Evolutionary conservation across 208 protist genomes (phyloP).

Genomic region (Acanthamoeba sp.): DNA sequence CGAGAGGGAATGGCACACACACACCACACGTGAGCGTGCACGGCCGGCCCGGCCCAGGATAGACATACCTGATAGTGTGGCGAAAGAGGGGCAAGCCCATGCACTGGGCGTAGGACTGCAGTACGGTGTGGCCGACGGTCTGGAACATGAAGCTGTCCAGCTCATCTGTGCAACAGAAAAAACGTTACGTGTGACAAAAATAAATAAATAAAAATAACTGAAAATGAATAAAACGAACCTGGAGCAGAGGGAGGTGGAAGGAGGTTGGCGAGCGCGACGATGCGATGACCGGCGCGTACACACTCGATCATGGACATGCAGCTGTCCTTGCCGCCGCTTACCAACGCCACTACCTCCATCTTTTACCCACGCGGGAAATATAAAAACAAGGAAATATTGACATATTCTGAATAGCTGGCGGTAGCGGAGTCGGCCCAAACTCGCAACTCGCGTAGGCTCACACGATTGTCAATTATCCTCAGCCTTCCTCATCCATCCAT

Average conservation of each 20-base stretch:
- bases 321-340: slow-evolving; percentile 99
- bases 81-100: slow-evolving; percentile 95
- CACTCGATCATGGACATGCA: slow-evolving; percentile 95
- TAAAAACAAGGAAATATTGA: not conserved
- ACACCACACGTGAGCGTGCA: not conserved
- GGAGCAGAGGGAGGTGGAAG: slow-evolving; percentile 81
- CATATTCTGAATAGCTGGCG: no score
- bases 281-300: slow-evolving; percentile 95
- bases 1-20: not conserved
- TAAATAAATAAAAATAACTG: slow-evolving; percentile 1
- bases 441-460: no score
- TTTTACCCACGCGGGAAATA: not conserved
- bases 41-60: not conserved
- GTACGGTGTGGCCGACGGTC: slow-evolving; percentile 96
- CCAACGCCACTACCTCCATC: slow-evolving; percentile 97
- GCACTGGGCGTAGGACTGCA: slow-evolving; percentile 93
- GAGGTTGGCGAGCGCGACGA: slow-evolving; percentile 98
- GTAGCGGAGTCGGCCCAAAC: no score
- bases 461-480: no score
- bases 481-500: no score
- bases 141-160: slow-evolving; percentile 99
- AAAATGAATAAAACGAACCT: slow-evolving; percentile 26
- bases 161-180: slow-evolving; percentile 90
- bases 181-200: slow-evolving; percentile 10
- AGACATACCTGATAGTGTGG: slow-evolving; percentile 85